Evolutionary conservation across 2,329 filamentous ascomycete species (phyloP).

Genomic region (Ceratocystis cacaofunesta): DNA sequence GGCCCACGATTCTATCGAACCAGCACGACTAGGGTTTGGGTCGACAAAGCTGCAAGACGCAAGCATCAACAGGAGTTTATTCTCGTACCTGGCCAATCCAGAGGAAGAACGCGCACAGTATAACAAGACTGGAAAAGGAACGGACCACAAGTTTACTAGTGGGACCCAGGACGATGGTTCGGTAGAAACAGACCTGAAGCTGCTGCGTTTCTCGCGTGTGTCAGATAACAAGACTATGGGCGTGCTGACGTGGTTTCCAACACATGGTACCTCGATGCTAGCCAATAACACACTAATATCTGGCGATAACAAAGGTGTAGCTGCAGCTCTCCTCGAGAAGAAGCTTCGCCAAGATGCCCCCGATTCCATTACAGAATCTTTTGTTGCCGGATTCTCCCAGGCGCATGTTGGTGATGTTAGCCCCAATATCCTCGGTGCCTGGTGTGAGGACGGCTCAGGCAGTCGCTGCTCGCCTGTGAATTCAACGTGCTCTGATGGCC

Average conservation of each 20-base stretch:
- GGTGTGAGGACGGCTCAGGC: constrained; percentile 72
- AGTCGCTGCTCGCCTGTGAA: constrained; percentile 60
- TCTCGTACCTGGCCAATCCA: constrained; percentile 72
- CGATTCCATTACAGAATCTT: constrained; percentile 43
- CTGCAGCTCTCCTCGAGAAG: constrained; percentile 68
- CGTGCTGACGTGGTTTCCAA: constrained; percentile 79
- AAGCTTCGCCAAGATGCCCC: constrained; percentile 35
- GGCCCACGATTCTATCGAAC: constrained; percentile 43
- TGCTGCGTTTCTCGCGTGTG: constrained; percentile 58
- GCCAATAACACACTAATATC: constrained; percentile 81
- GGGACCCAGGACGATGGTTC: constrained; percentile 25
- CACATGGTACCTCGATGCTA: constrained; percentile 78
- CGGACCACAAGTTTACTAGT: neutral
- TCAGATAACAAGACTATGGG: constrained; percentile 61
- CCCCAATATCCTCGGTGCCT: constrained; percentile 76
- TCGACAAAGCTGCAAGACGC: constrained; percentile 46
- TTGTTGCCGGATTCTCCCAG: constrained; percentile 86
- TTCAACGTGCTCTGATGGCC: constrained; percentile 64
- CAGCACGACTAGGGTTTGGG: constrained; percentile 54
- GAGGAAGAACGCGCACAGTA: constrained; percentile 56
- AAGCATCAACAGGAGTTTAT: constrained; percentile 74
- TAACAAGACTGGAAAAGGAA: constrained; percentile 20
- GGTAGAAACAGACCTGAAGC: constrained; percentile 61
- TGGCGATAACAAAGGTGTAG: constrained; percentile 88
- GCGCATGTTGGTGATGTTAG: constrained; percentile 82